phyloP scores from a whole-genome alignment of 768 basidiomycete genomes.

The Dictyophora rubrovolvata region DNA sequence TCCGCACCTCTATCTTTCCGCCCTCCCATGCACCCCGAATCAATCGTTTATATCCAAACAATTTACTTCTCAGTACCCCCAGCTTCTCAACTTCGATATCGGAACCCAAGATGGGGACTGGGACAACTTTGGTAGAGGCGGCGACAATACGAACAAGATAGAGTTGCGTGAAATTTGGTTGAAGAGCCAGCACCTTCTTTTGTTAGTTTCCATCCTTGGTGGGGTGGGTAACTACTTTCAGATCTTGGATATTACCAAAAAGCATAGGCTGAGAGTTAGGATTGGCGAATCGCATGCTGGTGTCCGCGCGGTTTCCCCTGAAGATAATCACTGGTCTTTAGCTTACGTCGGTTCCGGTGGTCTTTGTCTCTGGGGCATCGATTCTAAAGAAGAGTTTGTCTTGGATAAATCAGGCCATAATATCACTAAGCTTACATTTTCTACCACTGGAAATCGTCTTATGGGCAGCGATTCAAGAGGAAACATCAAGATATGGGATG shows the following conservation, averaged over 20 bases:
- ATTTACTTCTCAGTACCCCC: neutral
- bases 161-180: too few relatives aligned
- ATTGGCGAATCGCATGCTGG: neutral
- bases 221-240: neutral
- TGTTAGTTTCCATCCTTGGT: too few relatives aligned
- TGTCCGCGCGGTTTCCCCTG: neutral
- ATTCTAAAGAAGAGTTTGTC: neutral
- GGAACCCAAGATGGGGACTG: neutral
- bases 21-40: neutral
- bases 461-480: neutral
- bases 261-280: neutral
- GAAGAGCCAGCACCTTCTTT: too few relatives aligned
- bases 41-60: neutral
- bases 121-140: too few relatives aligned
- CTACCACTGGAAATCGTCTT: neutral
- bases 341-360: neutral
- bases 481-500: constrained; percentile 19
- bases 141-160: too few relatives aligned
- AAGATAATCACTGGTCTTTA: neutral
- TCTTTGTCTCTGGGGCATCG: neutral
- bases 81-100: neutral
- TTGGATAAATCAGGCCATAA: neutral
- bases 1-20: neutral
- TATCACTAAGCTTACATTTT: neutral
- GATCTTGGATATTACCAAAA: neutral